Evolutionary conservation across 352 stramenopile species (phyloP), one percentile per base, ranked within the genome.

Genomic region (Phytopythium cucurbitacearum): DNA sequence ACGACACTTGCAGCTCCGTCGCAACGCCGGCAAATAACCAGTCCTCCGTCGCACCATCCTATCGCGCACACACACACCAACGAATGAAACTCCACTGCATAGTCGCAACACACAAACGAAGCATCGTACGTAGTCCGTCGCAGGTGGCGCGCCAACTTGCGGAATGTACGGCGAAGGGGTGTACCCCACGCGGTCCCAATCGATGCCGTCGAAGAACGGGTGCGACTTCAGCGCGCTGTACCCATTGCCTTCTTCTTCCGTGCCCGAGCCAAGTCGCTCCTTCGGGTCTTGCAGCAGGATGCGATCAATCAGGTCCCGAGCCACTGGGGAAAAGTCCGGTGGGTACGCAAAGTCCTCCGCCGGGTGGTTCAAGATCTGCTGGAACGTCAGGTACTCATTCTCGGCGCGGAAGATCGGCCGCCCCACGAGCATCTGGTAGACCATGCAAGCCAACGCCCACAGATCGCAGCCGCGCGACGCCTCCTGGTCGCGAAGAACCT

Each of bases 321-420:
- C 85, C 3, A 87, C 73, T 1, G 71, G 58, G 1, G 80, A 77
- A 43, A 91, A 80, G 32, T 61, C 65, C 2, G 67, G 53, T 0
- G 85, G 85, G 51, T 92, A 94, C 42, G 57, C 51, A 64, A 94
- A 92, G 36, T 89, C 74, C 52, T 90, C 85, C 6, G 80, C 70
- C 11, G 82, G 81, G 52, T 94, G 85, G 60, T 91, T 91, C 43
- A 94, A 60, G 53, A 94, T 94, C 61, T 93, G 78, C 60, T 96
- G 83, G 60, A 97, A 96, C 38, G 88, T 96, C 9, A 96, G 68
- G 42, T 96, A 96, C 46, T 97, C 90, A 49, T 93, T 96, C 53
- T 94, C 86, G 1, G 80, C 90, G 4, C 83, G 76, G 64, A 97
- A 97, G 42, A 93, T 87, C 16, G 86, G 80, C 40, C 71, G 57